These are phyloP conservation scores for Melanomma pulvis-pyrius DNA, from an alignment of 495 filamentous ascomycete species.

Conservation along the genomic window DNA sequence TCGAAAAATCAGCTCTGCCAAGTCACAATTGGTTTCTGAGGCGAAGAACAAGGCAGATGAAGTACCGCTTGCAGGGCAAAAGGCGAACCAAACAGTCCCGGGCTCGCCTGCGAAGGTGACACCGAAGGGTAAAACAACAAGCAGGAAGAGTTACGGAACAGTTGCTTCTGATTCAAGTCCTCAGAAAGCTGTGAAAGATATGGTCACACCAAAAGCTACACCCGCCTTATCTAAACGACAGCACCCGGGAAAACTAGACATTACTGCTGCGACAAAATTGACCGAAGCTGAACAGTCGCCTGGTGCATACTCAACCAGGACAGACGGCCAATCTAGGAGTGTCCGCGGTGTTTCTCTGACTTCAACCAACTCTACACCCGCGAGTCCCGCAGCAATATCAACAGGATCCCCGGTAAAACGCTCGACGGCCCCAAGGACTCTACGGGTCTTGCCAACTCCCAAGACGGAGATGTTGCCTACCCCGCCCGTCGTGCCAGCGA, in stretches of 20 bases:
- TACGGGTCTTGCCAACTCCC: conserved; percentile 72
- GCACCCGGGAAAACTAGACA: conserved; percentile 64
- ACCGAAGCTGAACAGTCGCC: conserved; percentile 29
- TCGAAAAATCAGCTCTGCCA: conserved; percentile 10
- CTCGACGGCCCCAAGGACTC: conserved; percentile 53
- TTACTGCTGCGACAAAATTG: conserved; percentile 55
- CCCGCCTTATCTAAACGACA: conserved; percentile 53
- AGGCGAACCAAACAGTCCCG: background rate
- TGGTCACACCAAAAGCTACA: background rate
- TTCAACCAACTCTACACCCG: conserved; percentile 48
- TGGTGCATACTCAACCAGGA: conserved; percentile 13
- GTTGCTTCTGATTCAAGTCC: conserved; percentile 2
- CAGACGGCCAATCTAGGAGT: conserved; percentile 25
- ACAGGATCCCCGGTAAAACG: conserved; percentile 54
- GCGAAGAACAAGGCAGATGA: conserved; percentile 19
- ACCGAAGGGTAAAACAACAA: conserved; percentile 12
- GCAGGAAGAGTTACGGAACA: conserved; percentile 8
- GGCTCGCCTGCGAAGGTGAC: conserved; percentile 19
- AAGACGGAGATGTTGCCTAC: conserved; percentile 65
- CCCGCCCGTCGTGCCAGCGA: conserved; percentile 42
- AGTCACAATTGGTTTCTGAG: conserved; percentile 2
- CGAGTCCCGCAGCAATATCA: conserved; percentile 52
- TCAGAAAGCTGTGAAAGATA: conserved; percentile 16
- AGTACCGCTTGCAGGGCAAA: background rate
- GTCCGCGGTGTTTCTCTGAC: conserved; percentile 31